Percentiles rank a stretch among this genome's conserved stretches.
Evolutionary conservation across 116 monocot genomes (phyloP).

Genomic region (Phalaenopsis hybrid): DNA sequence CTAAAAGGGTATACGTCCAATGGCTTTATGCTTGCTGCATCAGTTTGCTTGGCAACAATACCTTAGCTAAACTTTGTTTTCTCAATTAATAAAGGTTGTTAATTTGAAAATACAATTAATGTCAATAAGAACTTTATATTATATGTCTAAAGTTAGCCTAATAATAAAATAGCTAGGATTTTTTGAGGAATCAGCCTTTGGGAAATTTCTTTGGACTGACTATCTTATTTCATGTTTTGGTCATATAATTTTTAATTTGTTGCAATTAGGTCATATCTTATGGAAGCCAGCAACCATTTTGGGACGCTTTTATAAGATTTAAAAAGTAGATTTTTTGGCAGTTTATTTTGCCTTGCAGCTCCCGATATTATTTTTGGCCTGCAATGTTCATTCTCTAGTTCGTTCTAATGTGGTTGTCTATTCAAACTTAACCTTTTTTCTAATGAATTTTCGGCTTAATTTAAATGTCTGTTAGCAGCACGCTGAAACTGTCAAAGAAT

Average conservation of each 20-base stretch:
- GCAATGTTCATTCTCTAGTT: neutral
- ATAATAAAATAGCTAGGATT: neutral
- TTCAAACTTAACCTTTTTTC: neutral
- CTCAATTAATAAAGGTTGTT: neutral
- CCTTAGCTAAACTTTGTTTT: no score
- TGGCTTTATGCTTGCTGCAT: no score
- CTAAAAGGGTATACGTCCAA: no score
- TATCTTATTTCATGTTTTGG: neutral
- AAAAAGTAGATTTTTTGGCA: neutral
- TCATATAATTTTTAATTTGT: neutral
- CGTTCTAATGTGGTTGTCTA: neutral
- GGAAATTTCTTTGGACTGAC: neutral
- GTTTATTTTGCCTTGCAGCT: neutral
- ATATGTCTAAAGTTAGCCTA: neutral
- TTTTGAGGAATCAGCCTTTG: neutral
- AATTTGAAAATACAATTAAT: neutral
- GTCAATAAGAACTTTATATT: neutral
- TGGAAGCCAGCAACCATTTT: neutral
- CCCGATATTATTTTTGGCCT: neutral
- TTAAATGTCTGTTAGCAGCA: neutral
- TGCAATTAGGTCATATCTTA: neutral
- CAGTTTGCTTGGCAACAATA: no score
- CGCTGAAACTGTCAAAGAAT: neutral
- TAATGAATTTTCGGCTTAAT: neutral
- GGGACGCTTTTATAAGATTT: neutral